These are phyloP conservation scores for Solanum etuberosum DNA, from an alignment of 257 asterid species.

Conservation along the genomic window DNA sequence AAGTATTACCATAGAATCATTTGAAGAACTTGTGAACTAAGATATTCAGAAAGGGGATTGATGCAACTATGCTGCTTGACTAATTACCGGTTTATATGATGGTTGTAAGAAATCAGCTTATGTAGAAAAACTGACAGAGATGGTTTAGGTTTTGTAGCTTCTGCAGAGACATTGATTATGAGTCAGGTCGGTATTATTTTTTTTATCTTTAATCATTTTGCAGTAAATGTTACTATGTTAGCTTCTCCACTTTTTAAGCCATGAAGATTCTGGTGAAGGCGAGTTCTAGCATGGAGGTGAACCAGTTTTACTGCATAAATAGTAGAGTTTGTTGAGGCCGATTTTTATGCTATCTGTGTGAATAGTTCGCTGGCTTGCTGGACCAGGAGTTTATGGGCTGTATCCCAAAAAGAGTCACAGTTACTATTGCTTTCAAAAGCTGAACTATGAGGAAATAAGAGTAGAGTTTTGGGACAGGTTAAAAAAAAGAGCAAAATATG, in stretches of 20 bases:
- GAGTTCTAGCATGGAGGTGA: neutral
- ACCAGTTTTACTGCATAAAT: neutral
- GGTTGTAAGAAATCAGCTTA: neutral
- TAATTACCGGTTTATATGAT: neutral
- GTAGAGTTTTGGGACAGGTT: neutral
- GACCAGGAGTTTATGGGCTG: neutral
- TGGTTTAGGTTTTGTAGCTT: neutral
- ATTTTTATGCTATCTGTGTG: neutral
- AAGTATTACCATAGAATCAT: neutral
- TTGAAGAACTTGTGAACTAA: neutral
- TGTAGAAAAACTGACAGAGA: neutral
- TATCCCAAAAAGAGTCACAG: neutral
- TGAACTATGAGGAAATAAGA: neutral
- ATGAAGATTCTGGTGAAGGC: neutral
- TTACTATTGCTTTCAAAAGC: neutral
- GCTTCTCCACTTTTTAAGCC: neutral
- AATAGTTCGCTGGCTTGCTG: neutral
- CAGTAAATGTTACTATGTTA: neutral
- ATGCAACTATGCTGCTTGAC: neutral
- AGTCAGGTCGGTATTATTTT: neutral
- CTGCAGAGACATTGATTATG: neutral
- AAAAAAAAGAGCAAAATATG: neutral
- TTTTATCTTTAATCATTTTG: neutral
- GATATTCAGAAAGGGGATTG: neutral
- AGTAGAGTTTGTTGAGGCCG: neutral